A percentile compares a stretch with the other conserved stretches of the same genome.
Conservation (phyloP, 345 rosid species). For the Gossypium mustelinum region DNA sequence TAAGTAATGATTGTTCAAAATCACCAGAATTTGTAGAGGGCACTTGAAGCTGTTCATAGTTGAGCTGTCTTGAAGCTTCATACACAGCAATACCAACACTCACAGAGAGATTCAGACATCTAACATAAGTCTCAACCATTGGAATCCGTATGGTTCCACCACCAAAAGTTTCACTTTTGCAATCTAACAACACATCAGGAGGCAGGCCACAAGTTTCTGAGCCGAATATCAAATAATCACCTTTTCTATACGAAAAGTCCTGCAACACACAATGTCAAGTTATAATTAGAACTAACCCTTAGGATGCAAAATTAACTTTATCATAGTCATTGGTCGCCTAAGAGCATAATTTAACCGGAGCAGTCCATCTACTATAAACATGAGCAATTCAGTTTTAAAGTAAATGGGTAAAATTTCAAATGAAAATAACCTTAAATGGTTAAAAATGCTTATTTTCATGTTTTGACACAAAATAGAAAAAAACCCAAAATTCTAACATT, state of each 20-base stretch:
- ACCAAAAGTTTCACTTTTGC: conserved; percentile 52
- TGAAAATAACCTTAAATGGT: too few species aligned
- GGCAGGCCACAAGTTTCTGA: conserved; percentile 87
- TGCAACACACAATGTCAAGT: conserved; percentile 26
- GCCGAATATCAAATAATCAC: conserved; percentile 85
- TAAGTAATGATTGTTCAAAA: conserved; percentile 31
- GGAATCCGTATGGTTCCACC: conserved; percentile 84
- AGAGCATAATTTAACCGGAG: background rate
- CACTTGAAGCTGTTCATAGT: conserved; percentile 61
- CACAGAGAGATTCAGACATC: conserved; percentile 90
- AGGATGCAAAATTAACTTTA: background rate
- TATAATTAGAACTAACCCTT: background rate
- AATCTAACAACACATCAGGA: conserved; percentile 69
- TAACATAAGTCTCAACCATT: conserved; percentile 86
- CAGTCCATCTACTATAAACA: too few species aligned
- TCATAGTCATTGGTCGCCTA: background rate
- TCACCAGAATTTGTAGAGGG: conserved; percentile 29
- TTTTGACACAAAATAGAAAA: background rate
- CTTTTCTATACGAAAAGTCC: conserved; percentile 73
- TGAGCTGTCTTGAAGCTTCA: conserved; percentile 85
- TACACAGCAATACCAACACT: conserved; percentile 87
- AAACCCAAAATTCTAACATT: background rate
- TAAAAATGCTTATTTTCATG: background rate
- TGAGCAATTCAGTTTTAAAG: too few species aligned
- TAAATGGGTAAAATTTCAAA: too few species aligned